Base-by-base conservation (phyloP, 2,329 filamentous ascomycete genomes). In the Alternaria metachromatica region DNA sequence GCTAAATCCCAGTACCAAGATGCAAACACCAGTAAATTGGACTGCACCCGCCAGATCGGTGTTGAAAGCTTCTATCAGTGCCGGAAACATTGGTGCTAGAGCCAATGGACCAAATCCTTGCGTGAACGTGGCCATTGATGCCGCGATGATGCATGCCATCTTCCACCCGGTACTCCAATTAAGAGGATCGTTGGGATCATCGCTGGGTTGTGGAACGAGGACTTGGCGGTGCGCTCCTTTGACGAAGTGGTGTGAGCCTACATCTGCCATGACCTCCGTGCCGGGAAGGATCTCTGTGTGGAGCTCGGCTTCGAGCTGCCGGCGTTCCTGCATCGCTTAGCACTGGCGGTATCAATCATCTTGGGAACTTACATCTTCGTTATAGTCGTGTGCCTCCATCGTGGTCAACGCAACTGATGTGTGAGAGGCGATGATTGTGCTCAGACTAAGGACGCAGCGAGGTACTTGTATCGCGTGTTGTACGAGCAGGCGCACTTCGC, bases 211-310 rank as follows among this genome's bases (percentile, higher is more conserved):
- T 3, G 86, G 86, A 21, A 87, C 85, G 51, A 87, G 79, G 15
- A 86, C 82, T 3, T 82, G 84, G 46, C 74, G 73, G 43, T 78
- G 78, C 9, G 70, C 50, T 3, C 76, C 76, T 63, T 89, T 90
- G 71, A 90, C 87, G 70, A 90, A 90, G 75, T 90, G 88, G 76
- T 89, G 87, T 1, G 81, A 80, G 20, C 87, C 87, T 41, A 90
- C 84, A 81, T 91, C 86, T 9, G 82, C 78, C 87, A 88, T 88
- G 71, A 88, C 82, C 75, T 88, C 86, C 5, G 87, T 88, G 23
- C 87, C 87, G 4, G 87, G 87, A 44, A 87, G 76, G 60, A 88
- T 84, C 65, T 86, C 84, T 30, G 81, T 81, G 59, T 85, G 80
- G 63, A 88, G 82, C 80, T 87, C 84, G 58, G 81, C 68, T 72